phyloP scores from a whole-genome alignment of 495 filamentous ascomycete species.

The Neurospora sp. region DNA sequence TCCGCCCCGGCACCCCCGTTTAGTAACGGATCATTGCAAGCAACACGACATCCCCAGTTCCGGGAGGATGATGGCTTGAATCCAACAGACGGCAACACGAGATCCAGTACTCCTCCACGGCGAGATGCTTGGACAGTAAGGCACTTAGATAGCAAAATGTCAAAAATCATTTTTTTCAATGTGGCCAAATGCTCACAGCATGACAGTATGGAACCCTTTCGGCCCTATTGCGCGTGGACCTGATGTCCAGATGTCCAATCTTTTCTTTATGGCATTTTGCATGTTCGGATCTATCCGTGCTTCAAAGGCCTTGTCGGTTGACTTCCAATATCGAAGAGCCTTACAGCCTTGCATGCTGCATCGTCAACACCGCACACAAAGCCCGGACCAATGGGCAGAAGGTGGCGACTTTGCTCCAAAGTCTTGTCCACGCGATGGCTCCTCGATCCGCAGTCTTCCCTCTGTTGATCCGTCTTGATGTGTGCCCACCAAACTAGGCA shows the following conservation, averaged over 20 bases:
- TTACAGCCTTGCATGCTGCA: not conserved
- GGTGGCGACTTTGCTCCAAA: not conserved
- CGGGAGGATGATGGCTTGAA: not conserved
- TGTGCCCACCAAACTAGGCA: not conserved
- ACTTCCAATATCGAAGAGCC: not conserved
- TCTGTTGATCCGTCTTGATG: not conserved
- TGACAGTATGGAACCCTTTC: not conserved
- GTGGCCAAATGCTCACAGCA: not conserved
- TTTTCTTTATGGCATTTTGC: not conserved
- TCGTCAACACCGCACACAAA: not conserved
- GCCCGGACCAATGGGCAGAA: not conserved
- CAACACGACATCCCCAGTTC: not conserved
- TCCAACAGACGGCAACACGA: not conserved
- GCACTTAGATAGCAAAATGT: not conserved
- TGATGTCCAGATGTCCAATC: not conserved
- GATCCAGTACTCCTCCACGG: not conserved
- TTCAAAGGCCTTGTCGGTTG: not conserved
- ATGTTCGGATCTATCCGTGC: not conserved
- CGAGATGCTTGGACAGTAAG: not conserved
- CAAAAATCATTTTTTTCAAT: not conserved
- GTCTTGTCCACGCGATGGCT: not conserved
- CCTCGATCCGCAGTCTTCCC: not conserved
- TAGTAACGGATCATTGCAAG: not conserved
- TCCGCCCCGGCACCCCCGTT: not conserved
- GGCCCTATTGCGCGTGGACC: not conserved